phyloP scores from a whole-genome alignment of 352 stramenopile genomes.

The Detonula confervacea region DNA sequence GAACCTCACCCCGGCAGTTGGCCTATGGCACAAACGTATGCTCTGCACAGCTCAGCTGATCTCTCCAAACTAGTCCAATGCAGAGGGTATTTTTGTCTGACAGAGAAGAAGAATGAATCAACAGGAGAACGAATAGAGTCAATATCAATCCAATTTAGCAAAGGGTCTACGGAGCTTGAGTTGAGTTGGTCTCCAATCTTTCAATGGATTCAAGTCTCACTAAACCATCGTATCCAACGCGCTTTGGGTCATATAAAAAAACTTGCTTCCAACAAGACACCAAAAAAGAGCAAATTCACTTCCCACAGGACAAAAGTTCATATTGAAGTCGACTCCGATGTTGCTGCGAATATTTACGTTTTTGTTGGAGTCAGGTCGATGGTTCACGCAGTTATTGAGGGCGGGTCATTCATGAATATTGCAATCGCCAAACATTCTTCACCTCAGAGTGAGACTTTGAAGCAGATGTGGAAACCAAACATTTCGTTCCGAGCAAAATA shows the following conservation, averaged over 20 bases:
- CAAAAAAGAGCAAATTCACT: constrained; percentile 5
- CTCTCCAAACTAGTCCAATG: constrained; percentile 28
- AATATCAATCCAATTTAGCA: constrained; percentile 50
- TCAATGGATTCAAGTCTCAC: constrained; percentile 53
- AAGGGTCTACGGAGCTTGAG: constrained; percentile 25
- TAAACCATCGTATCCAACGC: constrained; percentile 41
- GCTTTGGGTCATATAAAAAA: constrained; percentile 33
- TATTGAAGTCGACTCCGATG: constrained; percentile 41
- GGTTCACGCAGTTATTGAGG: constrained; percentile 31
- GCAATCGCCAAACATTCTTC: constrained; percentile 36
- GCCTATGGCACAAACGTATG: constrained; percentile 39
- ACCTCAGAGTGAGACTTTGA: constrained; percentile 7
- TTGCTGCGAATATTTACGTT: constrained; percentile 26
- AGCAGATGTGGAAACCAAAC: constrained; percentile 46
- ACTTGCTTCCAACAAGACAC: constrained; percentile 7
- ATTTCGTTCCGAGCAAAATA: constrained; percentile 38
- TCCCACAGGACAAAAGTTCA: constrained; percentile 38
- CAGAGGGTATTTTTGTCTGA: constrained; percentile 39
- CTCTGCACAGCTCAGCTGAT: not conserved
- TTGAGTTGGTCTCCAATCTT: constrained; percentile 55
- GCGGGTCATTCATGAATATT: constrained; percentile 43
- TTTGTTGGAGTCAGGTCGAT: constrained; percentile 45
- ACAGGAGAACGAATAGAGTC: constrained; percentile 26
- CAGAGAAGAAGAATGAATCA: constrained; percentile 15
- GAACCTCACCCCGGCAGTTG: constrained; percentile 5